phyloP scores from a whole-genome alignment of 2,329 filamentous ascomycete species.

The Ascochyta koolunga region DNA sequence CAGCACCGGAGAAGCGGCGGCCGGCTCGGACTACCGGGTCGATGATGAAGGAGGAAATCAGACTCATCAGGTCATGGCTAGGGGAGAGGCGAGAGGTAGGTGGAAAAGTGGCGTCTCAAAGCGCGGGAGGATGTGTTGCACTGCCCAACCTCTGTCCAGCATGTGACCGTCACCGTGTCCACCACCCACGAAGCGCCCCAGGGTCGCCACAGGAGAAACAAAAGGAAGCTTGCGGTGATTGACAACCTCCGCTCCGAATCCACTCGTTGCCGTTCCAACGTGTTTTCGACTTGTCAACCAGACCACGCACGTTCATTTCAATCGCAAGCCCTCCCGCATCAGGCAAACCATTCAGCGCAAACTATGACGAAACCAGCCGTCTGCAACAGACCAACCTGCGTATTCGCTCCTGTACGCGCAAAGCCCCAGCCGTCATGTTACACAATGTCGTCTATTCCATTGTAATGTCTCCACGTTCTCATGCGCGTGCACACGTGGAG shows the following conservation, averaged over 20 bases:
- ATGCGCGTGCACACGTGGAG: not conserved
- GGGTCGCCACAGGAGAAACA: slow-evolving; percentile 5
- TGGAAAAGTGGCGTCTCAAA: not conserved
- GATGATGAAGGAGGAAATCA: slow-evolving; percentile 50
- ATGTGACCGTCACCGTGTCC: slow-evolving; percentile 10
- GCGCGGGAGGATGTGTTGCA: slow-evolving; percentile 5
- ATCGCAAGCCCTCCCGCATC: slow-evolving; percentile 11
- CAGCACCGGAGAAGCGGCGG: slow-evolving; percentile 44
- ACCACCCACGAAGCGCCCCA: slow-evolving; percentile 6
- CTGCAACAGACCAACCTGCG: not conserved
- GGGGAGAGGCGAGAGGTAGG: not conserved
- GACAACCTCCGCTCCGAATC: not conserved
- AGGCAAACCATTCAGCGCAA: slow-evolving; percentile 1
- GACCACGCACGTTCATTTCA: not conserved
- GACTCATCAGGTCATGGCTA: slow-evolving; percentile 44
- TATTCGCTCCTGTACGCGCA: not conserved
- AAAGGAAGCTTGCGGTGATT: slow-evolving; percentile 1
- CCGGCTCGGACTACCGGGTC: slow-evolving; percentile 50
- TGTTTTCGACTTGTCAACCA: not conserved
- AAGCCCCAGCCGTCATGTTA: not conserved
- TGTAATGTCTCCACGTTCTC: not conserved
- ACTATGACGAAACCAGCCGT: slow-evolving; percentile 4
- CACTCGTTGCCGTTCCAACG: slow-evolving; percentile 1
- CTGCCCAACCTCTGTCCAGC: slow-evolving; percentile 4
- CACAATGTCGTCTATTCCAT: too few relatives aligned